These are phyloP conservation scores for Tricholomella constricta DNA, from an alignment of 768 basidiomycete species.

Conservation along the genomic window DNA sequence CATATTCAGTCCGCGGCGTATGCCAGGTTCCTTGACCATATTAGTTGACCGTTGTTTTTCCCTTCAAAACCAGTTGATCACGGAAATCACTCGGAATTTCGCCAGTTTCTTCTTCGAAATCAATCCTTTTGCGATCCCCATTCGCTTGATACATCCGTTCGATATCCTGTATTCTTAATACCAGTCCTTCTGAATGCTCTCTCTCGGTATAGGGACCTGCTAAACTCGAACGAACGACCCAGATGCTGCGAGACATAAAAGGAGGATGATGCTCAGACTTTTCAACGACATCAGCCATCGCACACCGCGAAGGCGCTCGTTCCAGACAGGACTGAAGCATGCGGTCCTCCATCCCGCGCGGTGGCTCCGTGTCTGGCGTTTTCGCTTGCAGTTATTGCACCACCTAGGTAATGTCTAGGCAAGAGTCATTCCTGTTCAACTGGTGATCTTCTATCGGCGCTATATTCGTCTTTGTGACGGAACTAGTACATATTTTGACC, in stretches of 20 bases:
- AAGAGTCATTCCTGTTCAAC: too few species aligned
- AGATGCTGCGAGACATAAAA: too few species aligned
- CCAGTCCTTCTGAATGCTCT: neutral
- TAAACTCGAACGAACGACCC: neutral
- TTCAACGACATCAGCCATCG: too few species aligned
- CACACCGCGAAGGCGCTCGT: too few species aligned
- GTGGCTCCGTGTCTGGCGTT: too few species aligned
- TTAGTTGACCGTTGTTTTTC: slow-evolving; percentile 27
- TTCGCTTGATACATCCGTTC: neutral
- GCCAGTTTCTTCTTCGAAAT: neutral
- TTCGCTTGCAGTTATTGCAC: too few species aligned
- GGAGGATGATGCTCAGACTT: too few species aligned
- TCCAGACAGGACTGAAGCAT: too few species aligned
- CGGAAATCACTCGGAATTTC: neutral
- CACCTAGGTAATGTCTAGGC: too few species aligned
- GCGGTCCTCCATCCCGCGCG: too few species aligned
- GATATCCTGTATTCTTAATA: neutral
- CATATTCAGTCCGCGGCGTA: slow-evolving; percentile 67
- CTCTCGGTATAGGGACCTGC: neutral
- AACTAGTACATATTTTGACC: too few species aligned
- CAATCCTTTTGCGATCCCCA: neutral
- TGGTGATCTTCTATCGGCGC: too few species aligned
- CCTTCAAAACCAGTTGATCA: neutral
- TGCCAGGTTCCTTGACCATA: slow-evolving; percentile 64
- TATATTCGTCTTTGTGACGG: neutral